Base-by-base conservation (phyloP, 139 green algal species). In the Gonium pectorale region DNA sequence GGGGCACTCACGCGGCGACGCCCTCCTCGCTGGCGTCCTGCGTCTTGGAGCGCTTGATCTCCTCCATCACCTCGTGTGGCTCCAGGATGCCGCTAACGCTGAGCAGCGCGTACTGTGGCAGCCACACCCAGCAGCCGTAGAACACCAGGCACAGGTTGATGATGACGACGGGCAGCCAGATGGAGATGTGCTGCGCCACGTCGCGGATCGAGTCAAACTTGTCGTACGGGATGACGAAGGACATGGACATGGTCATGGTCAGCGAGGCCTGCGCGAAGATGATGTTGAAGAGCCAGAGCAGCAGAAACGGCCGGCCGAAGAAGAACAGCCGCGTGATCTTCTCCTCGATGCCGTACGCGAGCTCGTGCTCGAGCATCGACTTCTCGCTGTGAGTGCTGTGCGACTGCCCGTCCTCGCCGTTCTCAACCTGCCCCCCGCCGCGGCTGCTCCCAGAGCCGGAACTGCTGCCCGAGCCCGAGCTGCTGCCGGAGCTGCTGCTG, bases 221-320 rank as follows among this genome's bases (percentile, higher is more conserved):
- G 81, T 81, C 46, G 81, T 87, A 87, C 44, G 81, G 81, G 43
- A 87, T 87, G 81, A 87, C 35, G 41, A 87, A 87, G 22, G 81
- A 69, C 54, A 87, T 62, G 24, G 81, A 79, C 56, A 77, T 87
- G 69, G 81, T 87, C 67, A 81, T 81, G 69, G 60, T 81, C 5
- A 87, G 69, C 11, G 81, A 87, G n/a, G 81, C 60, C 31, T 74
- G 56, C 24, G 77, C 67, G 26, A 87, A 87, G 81, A 87, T 87
- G 69, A 87, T 67, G 81, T 87, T 81, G 81, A 81, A 79, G 31
- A 87, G 22, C 81, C 81, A 87, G 31, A 87, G 81, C 81, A 87
- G 70, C 49, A 81, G 26, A 24, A 67, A 52, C 24, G 81, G 81
- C 35, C 46, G 56, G 8, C 81, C 59, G 69, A 81, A 87, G 54